Conservation (phyloP, 805 yeast genomes). For the Hermanozyma aechmeae region DNA sequence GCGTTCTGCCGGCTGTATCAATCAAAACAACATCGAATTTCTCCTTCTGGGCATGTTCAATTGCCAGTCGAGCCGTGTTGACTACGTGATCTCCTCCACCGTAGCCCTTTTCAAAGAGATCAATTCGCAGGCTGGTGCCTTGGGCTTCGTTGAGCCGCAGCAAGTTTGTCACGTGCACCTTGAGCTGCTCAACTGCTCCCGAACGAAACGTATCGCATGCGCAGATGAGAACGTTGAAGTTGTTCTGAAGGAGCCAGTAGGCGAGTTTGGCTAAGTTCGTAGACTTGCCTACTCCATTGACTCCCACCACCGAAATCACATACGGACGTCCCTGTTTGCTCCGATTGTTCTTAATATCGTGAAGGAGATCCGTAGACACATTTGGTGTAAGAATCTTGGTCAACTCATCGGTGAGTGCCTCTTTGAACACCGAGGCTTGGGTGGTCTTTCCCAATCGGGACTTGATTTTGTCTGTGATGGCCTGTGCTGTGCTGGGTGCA, state of each 20-base stretch:
- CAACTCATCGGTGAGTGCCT: conserved; percentile 54
- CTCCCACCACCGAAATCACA: conserved; percentile 96
- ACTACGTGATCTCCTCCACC: conserved; percentile 96
- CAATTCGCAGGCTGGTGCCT: conserved; percentile 38
- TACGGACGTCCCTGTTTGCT: conserved; percentile 49
- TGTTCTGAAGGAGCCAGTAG: conserved; percentile 89
- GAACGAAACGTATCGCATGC: conserved; percentile 98
- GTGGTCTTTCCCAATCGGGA: conserved; percentile 60
- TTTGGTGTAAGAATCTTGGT: conserved; percentile 83
- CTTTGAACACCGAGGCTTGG: conserved; percentile 59
- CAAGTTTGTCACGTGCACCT: conserved; percentile 85
- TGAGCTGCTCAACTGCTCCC: conserved; percentile 96
- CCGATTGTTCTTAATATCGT: conserved; percentile 53
- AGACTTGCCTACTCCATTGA: conserved; percentile 96
- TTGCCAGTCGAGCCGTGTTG: conserved; percentile 85
- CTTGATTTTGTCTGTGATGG: conserved; percentile 61
- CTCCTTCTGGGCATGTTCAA: conserved; percentile 62
- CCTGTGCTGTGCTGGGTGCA: conserved; percentile 79
- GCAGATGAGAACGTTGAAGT: conserved; percentile 76
- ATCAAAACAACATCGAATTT: conserved; percentile 78
- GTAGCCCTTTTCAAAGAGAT: conserved; percentile 87
- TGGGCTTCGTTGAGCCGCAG: conserved; percentile 51
- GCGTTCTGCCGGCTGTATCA: conserved; percentile 98
- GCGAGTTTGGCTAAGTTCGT: conserved; percentile 92
- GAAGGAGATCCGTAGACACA: conserved; percentile 76